Conservation (phyloP, 169 alveolate species). For the Cryptosporidium bovis region DNA sequence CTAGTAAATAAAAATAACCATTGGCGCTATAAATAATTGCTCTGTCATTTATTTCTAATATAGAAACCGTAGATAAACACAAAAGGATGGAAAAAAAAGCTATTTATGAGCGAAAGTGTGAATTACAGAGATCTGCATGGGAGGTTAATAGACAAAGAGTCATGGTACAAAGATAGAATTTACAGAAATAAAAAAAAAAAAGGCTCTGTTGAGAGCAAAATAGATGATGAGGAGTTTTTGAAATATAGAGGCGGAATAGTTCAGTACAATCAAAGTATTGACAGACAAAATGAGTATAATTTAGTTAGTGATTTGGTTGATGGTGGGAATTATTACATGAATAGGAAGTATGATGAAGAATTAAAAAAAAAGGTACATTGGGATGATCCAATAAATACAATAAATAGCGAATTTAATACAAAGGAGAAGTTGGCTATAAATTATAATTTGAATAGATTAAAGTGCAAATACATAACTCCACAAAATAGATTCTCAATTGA, state of each 20-base stretch:
- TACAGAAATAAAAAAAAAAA: background rate
- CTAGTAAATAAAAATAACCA: no score
- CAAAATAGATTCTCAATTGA: conserved; percentile 91
- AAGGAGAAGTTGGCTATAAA: background rate
- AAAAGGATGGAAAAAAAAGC: no score
- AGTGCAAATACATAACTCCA: conserved; percentile 87
- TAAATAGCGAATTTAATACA: background rate
- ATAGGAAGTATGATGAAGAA: conserved; percentile 38
- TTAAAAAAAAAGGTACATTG: conserved; percentile 32
- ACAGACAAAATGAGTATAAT: background rate
- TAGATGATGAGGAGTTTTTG: conserved; percentile 12
- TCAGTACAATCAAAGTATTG: conserved; percentile 14
- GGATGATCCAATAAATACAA: conserved; percentile 61
- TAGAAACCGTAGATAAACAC: no score
- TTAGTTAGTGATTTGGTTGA: conserved; percentile 1
- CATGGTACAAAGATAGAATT: conserved; percentile 38
- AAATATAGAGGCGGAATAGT: conserved; percentile 38
- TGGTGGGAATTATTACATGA: conserved; percentile 17
- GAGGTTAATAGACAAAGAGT: conserved; percentile 17
- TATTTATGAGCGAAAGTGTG: conserved; percentile 1
- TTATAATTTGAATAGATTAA: conserved; percentile 77
- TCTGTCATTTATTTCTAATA: no score
- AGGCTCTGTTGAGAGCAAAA: background rate
- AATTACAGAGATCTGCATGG: conserved; percentile 36
- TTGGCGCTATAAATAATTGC: no score